Base-by-base conservation (phyloP, 805 yeast species). In the Lipomyces sp. region DNA sequence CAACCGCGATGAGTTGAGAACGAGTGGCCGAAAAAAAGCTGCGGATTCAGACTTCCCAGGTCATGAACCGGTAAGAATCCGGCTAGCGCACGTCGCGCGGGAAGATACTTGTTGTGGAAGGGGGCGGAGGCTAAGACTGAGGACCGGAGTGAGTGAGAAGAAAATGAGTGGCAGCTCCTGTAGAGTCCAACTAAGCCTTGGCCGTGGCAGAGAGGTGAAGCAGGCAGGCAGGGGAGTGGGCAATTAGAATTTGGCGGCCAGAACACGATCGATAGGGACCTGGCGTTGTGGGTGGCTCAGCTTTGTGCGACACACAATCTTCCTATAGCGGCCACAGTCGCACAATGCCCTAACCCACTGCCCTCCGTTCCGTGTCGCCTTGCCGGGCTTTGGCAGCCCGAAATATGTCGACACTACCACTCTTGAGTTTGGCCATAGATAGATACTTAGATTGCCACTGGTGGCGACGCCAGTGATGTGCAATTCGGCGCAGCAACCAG, bases 221-320 rank as follows among this genome's bases (percentile, higher is more conserved):
- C 1, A 11, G 32, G 15, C 34, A 24, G 34, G 33, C 34, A 24
- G 1, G 34, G 54, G n/a, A 13, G 30, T 10, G 18, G 33, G 54
- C 34, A 24, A 42, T 42, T 42, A 51, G 54, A 34, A 32, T 51
- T 51, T 29, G 34, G 54, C 54, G 54, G 34, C 54, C 54, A 34
- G 54, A 24, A 51, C 54, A 51, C 34, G 54, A 51, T 51, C 54
- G 54, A 51, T 51, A 51, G 54, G 34, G 29, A 32, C 34, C 32
- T 29, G 54, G 54, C 54, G 24, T 24, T 24, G 24, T 24, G 24
- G 54, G 34, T 51, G 54, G 48, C 48, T 42, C 18, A 15, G 48
- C 7, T 18, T n/a, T 11, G 24, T 15, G 48, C 48, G 48, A 42
- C 48, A 42, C 48, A 5, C 13, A 42, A 42, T 15, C 18, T 15